Percentiles rank a stretch among this genome's conserved stretches.
phyloP scores from a whole-genome alignment of 75 land plant genomes.

The Pinus tabuliformis region DNA sequence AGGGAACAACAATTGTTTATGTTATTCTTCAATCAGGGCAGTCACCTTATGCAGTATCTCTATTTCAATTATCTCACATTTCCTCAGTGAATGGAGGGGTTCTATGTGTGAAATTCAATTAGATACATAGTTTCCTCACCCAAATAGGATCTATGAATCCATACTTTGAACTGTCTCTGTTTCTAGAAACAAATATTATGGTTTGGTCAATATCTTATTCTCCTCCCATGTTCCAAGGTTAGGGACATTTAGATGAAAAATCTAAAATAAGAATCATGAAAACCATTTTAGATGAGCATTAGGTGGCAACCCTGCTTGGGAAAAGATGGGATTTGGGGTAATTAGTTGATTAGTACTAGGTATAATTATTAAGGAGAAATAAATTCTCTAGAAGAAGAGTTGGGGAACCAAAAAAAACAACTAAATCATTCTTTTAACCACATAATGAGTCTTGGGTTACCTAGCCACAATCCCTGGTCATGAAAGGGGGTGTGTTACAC shows the following conservation, averaged over 20 bases:
- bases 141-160: slow-evolving; percentile 44
- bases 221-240: not conserved
- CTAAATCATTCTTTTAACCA: too few relatives aligned
- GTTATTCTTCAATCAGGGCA: slow-evolving; percentile 16
- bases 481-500: too few relatives aligned
- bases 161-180: slow-evolving; percentile 17
- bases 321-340: slow-evolving; percentile 17
- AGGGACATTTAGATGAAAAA: not conserved
- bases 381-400: not conserved
- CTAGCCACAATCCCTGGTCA: too few relatives aligned
- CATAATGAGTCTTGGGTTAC: too few relatives aligned
- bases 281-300: not conserved
- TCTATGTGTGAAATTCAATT: slow-evolving; percentile 28
- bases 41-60: slow-evolving; percentile 17
- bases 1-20: slow-evolving; percentile 48
- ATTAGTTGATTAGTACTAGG: slow-evolving; percentile 12
- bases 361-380: not conserved
- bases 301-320: slow-evolving; percentile 10
- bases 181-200: slow-evolving; percentile 43
- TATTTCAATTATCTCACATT: slow-evolving; percentile 37
- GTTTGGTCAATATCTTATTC: slow-evolving; percentile 31
- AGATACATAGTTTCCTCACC: slow-evolving; percentile 30
- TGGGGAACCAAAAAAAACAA: not conserved
- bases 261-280: not conserved
- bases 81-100: slow-evolving; percentile 9